Percentiles rank a stretch among this genome's conserved stretches.
These are phyloP conservation scores for Fusarium hainanense DNA, from an alignment of 2,329 filamentous ascomycete genomes.

Conservation along the genomic window DNA sequence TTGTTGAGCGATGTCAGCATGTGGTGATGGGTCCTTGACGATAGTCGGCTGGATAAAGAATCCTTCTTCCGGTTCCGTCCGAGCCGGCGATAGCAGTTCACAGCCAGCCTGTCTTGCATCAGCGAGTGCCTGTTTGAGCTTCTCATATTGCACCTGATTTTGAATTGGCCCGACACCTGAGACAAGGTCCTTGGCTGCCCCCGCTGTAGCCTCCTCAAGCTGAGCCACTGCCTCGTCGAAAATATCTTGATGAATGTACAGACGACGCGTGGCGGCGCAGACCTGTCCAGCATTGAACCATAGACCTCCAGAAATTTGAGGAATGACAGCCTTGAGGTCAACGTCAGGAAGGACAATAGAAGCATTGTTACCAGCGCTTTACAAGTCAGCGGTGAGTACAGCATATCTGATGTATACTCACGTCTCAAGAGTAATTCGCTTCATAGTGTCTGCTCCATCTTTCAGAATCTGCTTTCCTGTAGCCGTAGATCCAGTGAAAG, in stretches of 20 bases:
- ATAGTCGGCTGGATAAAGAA: slow-evolving; percentile 6
- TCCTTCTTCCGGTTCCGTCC: neutral
- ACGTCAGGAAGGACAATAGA: neutral
- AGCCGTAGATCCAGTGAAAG: slow-evolving; percentile 1
- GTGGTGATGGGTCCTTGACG: neutral
- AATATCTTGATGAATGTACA: slow-evolving; percentile 4
- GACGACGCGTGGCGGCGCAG: neutral
- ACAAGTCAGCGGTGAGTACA: no score
- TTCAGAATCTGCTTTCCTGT: slow-evolving; percentile 4
- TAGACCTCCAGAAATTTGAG: neutral
- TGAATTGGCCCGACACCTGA: neutral
- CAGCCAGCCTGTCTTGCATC: neutral
- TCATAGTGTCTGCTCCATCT: slow-evolving; percentile 3
- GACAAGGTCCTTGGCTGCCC: neutral
- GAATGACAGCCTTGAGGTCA: neutral
- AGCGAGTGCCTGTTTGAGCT: neutral
- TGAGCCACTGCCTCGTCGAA: slow-evolving; percentile 1
- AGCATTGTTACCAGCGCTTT: slow-evolving; percentile 7
- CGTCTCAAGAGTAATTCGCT: slow-evolving; percentile 5
- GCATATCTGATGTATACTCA: neutral
- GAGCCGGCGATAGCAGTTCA: neutral
- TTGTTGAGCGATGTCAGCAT: neutral
- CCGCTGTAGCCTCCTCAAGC: neutral
- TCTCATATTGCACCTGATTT: neutral
- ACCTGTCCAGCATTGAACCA: slow-evolving; percentile 11